Evolutionary conservation across 192 early-diverging fungal species (phyloP).

Genomic region (Paraglomus brasilianum): DNA sequence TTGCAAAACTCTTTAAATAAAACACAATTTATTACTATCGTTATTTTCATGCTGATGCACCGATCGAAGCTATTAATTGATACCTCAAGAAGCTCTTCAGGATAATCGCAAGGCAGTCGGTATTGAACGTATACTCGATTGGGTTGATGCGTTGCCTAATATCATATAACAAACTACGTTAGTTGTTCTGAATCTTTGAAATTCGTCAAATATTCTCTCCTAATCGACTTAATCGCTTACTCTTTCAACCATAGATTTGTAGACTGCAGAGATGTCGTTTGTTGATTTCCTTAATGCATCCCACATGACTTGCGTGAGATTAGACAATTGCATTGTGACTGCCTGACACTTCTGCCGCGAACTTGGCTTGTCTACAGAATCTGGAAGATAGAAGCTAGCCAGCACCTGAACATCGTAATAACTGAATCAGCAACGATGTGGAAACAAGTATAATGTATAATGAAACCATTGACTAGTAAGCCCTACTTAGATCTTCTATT

Average conservation of each 20-base stretch:
- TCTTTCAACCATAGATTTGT: conserved; percentile 20
- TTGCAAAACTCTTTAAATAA: conserved; percentile 1
- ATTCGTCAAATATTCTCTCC: too few relatives aligned
- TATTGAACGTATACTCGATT: conserved; percentile 17
- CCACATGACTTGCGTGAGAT: conserved; percentile 19
- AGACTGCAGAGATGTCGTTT: conserved; percentile 13
- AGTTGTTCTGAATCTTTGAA: neutral
- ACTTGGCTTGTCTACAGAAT: neutral
- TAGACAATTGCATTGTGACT: conserved; percentile 17
- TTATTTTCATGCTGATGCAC: too few relatives aligned
- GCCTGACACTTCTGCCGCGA: conserved; percentile 1
- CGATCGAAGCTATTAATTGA: neutral
- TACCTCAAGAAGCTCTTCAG: conserved; percentile 21
- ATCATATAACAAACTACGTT: neutral
- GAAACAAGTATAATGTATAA: neutral
- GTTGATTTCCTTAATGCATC: conserved; percentile 23
- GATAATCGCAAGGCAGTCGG: conserved; percentile 21
- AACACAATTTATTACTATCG: too few relatives aligned
- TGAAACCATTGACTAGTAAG: neutral
- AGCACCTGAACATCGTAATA: neutral
- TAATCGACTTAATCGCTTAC: neutral
- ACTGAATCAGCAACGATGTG: neutral
- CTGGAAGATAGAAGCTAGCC: conserved; percentile 24
- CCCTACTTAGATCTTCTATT: neutral
- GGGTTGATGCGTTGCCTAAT: conserved; percentile 1